These are phyloP conservation scores for Discostella stelligera DNA, from an alignment of 352 stramenopile genomes.

Conservation along the genomic window DNA sequence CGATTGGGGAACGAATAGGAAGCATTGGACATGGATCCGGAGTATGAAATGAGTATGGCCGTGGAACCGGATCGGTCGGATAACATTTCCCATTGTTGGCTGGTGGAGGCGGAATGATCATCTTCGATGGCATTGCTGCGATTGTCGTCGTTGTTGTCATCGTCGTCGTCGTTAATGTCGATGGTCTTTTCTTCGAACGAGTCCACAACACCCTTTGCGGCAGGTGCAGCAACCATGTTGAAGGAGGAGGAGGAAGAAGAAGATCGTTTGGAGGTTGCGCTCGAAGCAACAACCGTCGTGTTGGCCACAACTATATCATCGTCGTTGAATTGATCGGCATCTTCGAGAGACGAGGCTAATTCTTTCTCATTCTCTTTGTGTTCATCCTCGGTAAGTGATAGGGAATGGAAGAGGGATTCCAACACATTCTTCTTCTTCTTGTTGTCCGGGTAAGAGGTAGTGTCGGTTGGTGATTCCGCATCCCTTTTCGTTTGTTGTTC, in stretches of 20 bases:
- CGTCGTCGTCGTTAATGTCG: slow-evolving; percentile 7
- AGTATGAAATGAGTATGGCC: slow-evolving; percentile 41
- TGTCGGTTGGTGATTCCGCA: not conserved
- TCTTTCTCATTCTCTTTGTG: slow-evolving; percentile 20
- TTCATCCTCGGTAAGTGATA: slow-evolving; percentile 11
- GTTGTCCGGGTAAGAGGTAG: not conserved
- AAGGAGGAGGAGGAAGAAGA: not conserved
- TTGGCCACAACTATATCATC: not conserved
- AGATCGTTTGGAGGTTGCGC: not conserved
- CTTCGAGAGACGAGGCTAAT: slow-evolving; percentile 25
- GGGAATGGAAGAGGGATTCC: not conserved
- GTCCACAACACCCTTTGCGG: not conserved
- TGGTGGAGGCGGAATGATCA: not conserved
- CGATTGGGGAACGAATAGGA: slow-evolving; percentile 31
- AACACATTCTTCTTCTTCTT: not conserved
- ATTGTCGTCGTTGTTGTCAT: not conserved
- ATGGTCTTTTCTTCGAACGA: slow-evolving; percentile 22
- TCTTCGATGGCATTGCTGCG: not conserved
- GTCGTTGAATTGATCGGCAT: slow-evolving; percentile 24
- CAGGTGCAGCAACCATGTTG: not conserved
- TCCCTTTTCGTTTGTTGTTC: not conserved
- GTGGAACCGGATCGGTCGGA: slow-evolving; percentile 48
- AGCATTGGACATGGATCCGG: slow-evolving; percentile 42
- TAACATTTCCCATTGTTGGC: slow-evolving; percentile 63
- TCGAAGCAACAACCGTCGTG: not conserved